Evolutionary conservation across 1,139 yeast genomes (phyloP).

Genomic region (Yamadazyma atmosphaerica): DNA sequence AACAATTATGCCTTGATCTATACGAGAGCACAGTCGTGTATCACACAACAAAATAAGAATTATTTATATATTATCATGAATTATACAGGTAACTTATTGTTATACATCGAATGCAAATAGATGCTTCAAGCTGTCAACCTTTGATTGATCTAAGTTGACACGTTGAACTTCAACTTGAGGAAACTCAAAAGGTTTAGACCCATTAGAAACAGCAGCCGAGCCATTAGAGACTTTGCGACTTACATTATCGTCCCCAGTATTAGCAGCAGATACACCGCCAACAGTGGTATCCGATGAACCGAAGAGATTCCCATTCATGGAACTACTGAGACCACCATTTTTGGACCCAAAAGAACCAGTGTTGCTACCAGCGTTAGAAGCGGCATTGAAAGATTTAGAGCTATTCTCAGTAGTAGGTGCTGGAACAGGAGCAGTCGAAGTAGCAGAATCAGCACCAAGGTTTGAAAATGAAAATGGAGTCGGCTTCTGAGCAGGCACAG

Average conservation of each 20-base stretch:
- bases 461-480: too few relatives aligned
- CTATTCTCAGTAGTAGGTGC: not conserved
- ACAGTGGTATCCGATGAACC: too few relatives aligned
- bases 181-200: conserved; percentile 4
- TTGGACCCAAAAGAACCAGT: not conserved
- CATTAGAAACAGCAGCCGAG: not conserved
- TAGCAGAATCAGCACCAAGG: too few relatives aligned
- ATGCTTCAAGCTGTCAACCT: conserved; percentile 29
- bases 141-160: conserved; percentile 23
- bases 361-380: not conserved
- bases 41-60: too few relatives aligned
- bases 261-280: too few relatives aligned
- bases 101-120: conserved; percentile 26
- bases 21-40: too few relatives aligned
- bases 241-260: too few relatives aligned
- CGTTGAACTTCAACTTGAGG: conserved; percentile 7
- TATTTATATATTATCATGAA: conserved; percentile 2
- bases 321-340: too few relatives aligned
- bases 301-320: too few relatives aligned
- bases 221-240: too few relatives aligned
- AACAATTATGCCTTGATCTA: not conserved
- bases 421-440: not conserved
- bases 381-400: not conserved
- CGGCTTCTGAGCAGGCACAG: too few relatives aligned
- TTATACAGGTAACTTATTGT: conserved; percentile 1